A percentile compares a stretch with the other conserved stretches of the same genome.
phyloP scores from a whole-genome alignment of 768 basidiomycete species.

The Podaxis mareebaensis region DNA sequence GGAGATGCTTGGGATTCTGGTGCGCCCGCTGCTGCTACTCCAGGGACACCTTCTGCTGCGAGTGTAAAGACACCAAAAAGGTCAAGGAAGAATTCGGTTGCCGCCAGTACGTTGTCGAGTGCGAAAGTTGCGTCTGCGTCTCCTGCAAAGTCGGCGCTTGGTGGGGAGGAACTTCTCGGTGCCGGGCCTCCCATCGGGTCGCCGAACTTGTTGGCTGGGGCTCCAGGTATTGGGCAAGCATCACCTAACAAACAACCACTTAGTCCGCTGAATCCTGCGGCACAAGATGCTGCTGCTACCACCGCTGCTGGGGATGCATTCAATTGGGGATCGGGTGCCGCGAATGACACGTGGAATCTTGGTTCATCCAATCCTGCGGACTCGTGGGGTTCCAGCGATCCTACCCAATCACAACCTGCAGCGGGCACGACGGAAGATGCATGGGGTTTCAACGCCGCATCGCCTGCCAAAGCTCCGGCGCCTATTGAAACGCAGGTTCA shows the following conservation, averaged over 20 bases:
- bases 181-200: background rate
- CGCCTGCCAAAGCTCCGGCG: slow-evolving; percentile 15
- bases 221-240: slow-evolving; percentile 23
- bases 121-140: slow-evolving; percentile 28
- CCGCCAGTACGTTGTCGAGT: slow-evolving; percentile 19
- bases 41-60: background rate
- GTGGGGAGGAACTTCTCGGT: slow-evolving; percentile 20
- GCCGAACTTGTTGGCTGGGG: slow-evolving; percentile 20
- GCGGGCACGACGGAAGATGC: background rate
- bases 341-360: slow-evolving; percentile 7
- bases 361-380: background rate
- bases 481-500: slow-evolving; percentile 1
- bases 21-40: background rate
- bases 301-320: slow-evolving; percentile 14
- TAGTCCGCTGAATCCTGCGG: slow-evolving; percentile 37
- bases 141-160: slow-evolving; percentile 22
- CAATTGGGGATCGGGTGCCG: slow-evolving; percentile 17
- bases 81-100: slow-evolving; percentile 13
- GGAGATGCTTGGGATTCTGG: background rate
- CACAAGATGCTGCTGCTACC: slow-evolving; percentile 23
- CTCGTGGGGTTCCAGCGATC: background rate
- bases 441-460: slow-evolving; percentile 5
- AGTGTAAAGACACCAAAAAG: slow-evolving; percentile 8
- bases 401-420: background rate
- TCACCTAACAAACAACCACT: slow-evolving; percentile 22